Conservation (phyloP, 768 basidiomycete species). For the Crepidotus variabilis region DNA sequence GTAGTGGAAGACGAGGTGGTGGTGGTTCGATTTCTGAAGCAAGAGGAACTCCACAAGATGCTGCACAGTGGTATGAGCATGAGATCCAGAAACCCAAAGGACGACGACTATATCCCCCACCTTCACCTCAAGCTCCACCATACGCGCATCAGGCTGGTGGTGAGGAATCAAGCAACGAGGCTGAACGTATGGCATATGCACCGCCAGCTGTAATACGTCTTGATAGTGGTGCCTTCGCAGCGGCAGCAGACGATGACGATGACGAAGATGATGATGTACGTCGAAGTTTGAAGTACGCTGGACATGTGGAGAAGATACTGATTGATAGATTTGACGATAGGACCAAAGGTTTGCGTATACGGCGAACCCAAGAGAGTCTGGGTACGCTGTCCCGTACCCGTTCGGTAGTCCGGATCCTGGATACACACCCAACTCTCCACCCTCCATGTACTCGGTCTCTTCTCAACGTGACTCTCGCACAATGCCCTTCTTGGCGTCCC, state of each 20-base stretch:
- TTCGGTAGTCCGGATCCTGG: slow-evolving; percentile 1
- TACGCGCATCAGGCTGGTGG: neutral
- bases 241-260: slow-evolving; percentile 8
- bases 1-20: slow-evolving; percentile 17
- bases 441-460: slow-evolving; percentile 8
- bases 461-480: slow-evolving; percentile 2
- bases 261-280: slow-evolving; percentile 3
- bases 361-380: neutral
- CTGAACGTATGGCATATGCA: slow-evolving; percentile 4
- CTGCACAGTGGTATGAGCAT: slow-evolving; percentile 12
- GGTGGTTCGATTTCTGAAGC: slow-evolving; percentile 16
- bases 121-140: neutral
- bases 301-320: too few species aligned
- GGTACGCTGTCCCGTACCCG: neutral
- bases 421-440: slow-evolving; percentile 8
- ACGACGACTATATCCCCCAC: neutral
- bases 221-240: slow-evolving; percentile 10
- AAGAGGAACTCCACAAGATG: slow-evolving; percentile 6
- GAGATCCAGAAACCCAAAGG: slow-evolving; percentile 9
- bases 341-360: neutral
- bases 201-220: slow-evolving; percentile 20
- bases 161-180: neutral
- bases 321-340: neutral
- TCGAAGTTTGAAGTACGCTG: too few species aligned
- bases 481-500: slow-evolving; percentile 1